Evolutionary conservation across 768 basidiomycete species (phyloP).

Genomic region (Suillus brevipes): DNA sequence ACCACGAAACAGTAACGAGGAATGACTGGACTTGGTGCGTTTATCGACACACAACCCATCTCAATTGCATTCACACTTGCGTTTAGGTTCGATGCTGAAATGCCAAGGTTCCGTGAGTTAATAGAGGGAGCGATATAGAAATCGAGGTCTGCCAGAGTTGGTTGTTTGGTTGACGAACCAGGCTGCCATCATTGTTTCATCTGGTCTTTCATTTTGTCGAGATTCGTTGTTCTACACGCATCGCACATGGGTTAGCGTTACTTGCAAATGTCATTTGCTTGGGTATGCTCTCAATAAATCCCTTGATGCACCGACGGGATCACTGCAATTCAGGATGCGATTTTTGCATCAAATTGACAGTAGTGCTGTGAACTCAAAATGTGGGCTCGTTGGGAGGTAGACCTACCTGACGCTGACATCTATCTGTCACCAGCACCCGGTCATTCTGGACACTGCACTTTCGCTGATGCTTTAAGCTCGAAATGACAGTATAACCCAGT

Average conservation of each 20-base stretch:
- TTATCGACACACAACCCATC: background rate
- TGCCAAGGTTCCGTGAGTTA: slow-evolving; percentile 12
- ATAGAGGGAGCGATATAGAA: background rate
- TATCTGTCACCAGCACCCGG: too few relatives aligned
- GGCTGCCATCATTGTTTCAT: background rate
- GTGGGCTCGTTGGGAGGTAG: background rate
- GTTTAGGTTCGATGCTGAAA: slow-evolving; percentile 24
- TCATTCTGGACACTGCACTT: too few relatives aligned
- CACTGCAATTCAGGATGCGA: background rate
- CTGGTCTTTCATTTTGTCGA: background rate
- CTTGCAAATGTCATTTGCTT: background rate
- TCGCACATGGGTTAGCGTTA: background rate
- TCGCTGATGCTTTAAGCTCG: too few relatives aligned
- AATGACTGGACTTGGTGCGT: slow-evolving; percentile 25
- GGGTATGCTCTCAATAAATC: background rate
- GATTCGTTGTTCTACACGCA: background rate
- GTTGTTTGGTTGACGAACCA: background rate
- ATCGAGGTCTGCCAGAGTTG: background rate
- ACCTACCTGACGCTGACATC: too few relatives aligned
- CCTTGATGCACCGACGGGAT: background rate
- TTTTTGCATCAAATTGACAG: background rate
- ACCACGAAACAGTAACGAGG: slow-evolving; percentile 3
- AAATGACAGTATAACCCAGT: too few relatives aligned
- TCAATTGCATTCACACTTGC: background rate
- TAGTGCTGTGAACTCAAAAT: background rate